Base-by-base conservation (phyloP, 768 basidiomycete genomes). In the Termitomyces sp. region DNA sequence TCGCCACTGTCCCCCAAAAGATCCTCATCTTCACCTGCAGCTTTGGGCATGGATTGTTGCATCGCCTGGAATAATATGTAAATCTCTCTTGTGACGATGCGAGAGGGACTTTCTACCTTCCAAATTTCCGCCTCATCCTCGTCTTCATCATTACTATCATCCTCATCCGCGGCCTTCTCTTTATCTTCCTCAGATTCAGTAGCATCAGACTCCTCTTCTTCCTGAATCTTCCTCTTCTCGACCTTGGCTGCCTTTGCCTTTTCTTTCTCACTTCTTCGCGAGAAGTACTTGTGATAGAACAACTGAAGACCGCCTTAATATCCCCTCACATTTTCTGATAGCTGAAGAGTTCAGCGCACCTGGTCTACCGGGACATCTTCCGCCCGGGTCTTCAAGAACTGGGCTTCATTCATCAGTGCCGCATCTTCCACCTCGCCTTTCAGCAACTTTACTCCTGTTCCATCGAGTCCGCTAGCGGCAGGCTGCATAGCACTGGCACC, bases 401-500 rank as follows among this genome's bases (percentile, higher is more conserved):
- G 75, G 45, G 83, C 83, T 40, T 88, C 85, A 64, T 98, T 95
- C 50, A 95, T 83, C 58, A 79, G 66, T 26, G 71, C 74, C 19
- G 65, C 72, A 3, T 73, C 62, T 31, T 56, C 63, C 31, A 79
- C 73, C 55, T 86, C 82, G 3, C 85, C 85, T 64, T 80, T 84
- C 45, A 84, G 67, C 42, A 93, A 78, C 71, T 88, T 91, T 41
- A 92, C 84, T 2, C 89, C 84, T 2, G 73, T 73, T 12, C 79
- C 75, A 56, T 86, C 87, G n/a, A 80, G 62, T 1, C 76, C 78
- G 48, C 79, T 80, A 6, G 89, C 88, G 1, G 86, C 84, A n/a
- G 94, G 94, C 72, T 99, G 96, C 97, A 98, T 98, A 54, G 91
- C 89, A 59, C 88, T 91, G 0, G 83, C 78, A n/a, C 94, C 95